These are phyloP conservation scores for Chalara sp. DNA, from an alignment of 2,329 filamentous ascomycete genomes.

Conservation along the genomic window DNA sequence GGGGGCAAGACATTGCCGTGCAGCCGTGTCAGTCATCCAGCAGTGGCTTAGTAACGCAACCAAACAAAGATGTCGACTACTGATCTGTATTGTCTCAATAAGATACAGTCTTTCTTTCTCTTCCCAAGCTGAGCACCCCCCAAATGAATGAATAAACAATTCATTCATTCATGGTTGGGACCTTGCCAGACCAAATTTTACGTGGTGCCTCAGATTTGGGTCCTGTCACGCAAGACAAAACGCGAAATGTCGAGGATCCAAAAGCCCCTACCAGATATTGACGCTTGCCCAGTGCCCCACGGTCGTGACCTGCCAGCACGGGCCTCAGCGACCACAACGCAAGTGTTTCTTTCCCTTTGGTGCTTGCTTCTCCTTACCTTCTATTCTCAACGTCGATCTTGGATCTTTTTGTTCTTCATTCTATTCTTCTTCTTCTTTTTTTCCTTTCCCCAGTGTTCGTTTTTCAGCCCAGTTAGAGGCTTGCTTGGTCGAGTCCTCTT, in stretches of 20 bases:
- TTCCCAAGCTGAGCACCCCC: too few species aligned
- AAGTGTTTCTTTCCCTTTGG: conserved; percentile 17
- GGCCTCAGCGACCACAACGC: conserved; percentile 6
- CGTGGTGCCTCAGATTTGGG: conserved; percentile 10
- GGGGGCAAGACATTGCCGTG: too few species aligned
- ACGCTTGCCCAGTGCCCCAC: background rate
- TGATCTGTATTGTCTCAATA: too few species aligned
- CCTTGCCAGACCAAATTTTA: too few species aligned
- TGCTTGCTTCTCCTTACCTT: conserved; percentile 3
- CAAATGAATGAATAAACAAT: too few species aligned
- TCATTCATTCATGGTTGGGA: too few species aligned
- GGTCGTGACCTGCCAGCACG: conserved; percentile 1
- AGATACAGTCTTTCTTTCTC: too few species aligned
- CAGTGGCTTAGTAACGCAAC: too few species aligned
- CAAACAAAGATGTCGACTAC: too few species aligned
- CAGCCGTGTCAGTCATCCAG: too few species aligned
- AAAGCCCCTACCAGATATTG: conserved; percentile 2
- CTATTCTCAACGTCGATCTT: conserved; percentile 5
- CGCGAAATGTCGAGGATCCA: conserved; percentile 16
- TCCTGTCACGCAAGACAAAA: conserved; percentile 19
- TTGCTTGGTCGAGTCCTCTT: conserved; percentile 3
- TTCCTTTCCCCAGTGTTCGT: conserved; percentile 4
- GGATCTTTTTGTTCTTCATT: conserved; percentile 9
- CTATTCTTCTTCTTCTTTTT: conserved; percentile 3
- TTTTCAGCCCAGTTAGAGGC: background rate